Base-by-base conservation (phyloP, 2,329 filamentous ascomycete species). In the Hypomyces rosellus region DNA sequence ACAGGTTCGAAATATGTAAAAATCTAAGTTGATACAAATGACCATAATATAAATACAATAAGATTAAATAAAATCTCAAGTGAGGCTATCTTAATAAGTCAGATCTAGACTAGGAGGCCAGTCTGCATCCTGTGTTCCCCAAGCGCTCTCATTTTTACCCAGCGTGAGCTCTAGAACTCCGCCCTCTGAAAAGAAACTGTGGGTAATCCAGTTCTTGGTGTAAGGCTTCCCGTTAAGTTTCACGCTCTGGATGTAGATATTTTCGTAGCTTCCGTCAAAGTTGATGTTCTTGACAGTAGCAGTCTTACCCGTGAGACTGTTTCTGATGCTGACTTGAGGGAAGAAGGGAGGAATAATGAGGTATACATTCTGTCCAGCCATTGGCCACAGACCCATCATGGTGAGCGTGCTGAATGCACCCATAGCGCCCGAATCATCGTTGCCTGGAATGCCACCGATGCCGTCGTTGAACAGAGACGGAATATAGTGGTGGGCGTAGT, bases 391-490 rank as follows among this genome's bases (percentile, higher is more conserved):
- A 0, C 76, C 76, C 68, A 79, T 69, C 69, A 77, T 73, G 4
- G 71, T 65, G 40, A 78, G 66, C 1, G 72, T 71, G 25, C 68
- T 69, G 53, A 78, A 79, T 2, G 74, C 74, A 1, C 75, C 76
- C 76, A 79, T 78, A 45, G 76, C 75, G 20, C 74, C 76, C 1
- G 60, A 61, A 65, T 79, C 76, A 56, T 79, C 76, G 57, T 79
- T 79, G 3, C 76, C 76, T 0, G 76, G 75, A 30, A 78, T 74
- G 0, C 86, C 85, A 34, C 70, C 72, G 2, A 79, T 62, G 0
- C 77, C 79, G 20, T 78, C 76, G 67, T 87, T 87, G 74, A 89
- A 89, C 47, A 80, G 76, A 1, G 71, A 71, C 0, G 85, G 85
- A 52, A 88, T 85, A 60, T 88, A 88, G 55, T 69, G 73, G 59